Percentiles rank a stretch among this genome's conserved stretches.
Conservation (phyloP, 2,329 filamentous ascomycete species). For the Diplocarpon rosae region DNA sequence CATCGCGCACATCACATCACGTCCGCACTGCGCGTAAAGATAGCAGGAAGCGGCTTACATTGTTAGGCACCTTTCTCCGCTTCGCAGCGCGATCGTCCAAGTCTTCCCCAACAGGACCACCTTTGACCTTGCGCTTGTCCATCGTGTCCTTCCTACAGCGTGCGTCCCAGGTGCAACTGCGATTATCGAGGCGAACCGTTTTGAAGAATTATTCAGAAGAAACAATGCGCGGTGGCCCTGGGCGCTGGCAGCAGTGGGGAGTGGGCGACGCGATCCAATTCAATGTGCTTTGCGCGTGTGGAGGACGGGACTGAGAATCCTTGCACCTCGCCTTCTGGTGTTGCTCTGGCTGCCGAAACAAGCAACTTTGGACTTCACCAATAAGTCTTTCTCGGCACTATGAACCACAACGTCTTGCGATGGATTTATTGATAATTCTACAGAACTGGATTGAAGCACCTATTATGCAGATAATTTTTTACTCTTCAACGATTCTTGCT, state of each 20-base stretch:
- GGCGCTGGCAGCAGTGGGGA: slow-evolving; percentile 7
- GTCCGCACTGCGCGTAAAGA: slow-evolving; percentile 1
- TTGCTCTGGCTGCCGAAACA: slow-evolving; percentile 2
- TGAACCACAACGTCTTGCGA: background rate
- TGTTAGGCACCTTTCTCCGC: slow-evolving; percentile 40
- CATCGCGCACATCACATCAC: slow-evolving; percentile 8
- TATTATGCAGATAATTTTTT: no score
- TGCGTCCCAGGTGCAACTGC: slow-evolving; percentile 3
- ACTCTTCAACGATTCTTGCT: no score
- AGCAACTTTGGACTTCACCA: background rate
- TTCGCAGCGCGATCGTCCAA: slow-evolving; percentile 43
- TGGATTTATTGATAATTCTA: no score
- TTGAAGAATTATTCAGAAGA: background rate
- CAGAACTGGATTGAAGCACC: no score
- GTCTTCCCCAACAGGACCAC: slow-evolving; percentile 35
- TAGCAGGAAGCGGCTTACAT: slow-evolving; percentile 35
- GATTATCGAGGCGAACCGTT: slow-evolving; percentile 3
- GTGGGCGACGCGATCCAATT: background rate
- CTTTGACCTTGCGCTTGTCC: slow-evolving; percentile 44
- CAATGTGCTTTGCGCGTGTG: slow-evolving; percentile 8
- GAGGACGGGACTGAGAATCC: slow-evolving; percentile 8
- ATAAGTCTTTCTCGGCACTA: background rate
- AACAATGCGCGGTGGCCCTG: slow-evolving; percentile 14
- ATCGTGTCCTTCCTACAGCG: slow-evolving; percentile 17
- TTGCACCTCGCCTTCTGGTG: slow-evolving; percentile 5